These are phyloP conservation scores for Penicillium aurantiogriseum DNA, from an alignment of 2,329 filamentous ascomycete species.

Conservation along the genomic window DNA sequence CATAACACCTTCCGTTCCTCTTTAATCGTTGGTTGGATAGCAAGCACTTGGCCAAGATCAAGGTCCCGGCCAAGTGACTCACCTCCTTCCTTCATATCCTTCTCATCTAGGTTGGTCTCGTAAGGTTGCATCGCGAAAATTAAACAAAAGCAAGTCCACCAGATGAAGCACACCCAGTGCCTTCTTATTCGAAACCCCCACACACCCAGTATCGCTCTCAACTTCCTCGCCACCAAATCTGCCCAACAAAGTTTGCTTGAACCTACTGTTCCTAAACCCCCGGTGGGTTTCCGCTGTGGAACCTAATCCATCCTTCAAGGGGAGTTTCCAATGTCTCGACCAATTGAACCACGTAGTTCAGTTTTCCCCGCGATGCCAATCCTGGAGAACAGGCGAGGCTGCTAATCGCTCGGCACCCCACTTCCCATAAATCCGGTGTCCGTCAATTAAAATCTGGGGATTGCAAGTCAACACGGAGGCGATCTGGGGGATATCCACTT, in stretches of 20 bases:
- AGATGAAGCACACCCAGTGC: not conserved
- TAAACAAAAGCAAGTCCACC: not conserved
- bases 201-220: not conserved
- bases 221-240: not conserved
- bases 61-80: not conserved
- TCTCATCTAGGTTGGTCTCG: slow-evolving; percentile 3
- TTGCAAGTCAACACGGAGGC: not conserved
- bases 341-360: not conserved
- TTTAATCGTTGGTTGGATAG: slow-evolving; percentile 10
- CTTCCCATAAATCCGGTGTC: not conserved
- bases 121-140: not conserved
- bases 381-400: not conserved
- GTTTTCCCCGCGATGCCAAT: not conserved
- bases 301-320: not conserved
- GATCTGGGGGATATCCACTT: too few species aligned
- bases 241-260: slow-evolving; percentile 6
- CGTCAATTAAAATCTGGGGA: not conserved
- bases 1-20: slow-evolving; percentile 14
- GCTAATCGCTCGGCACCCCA: slow-evolving; percentile 11
- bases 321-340: not conserved
- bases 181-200: not conserved
- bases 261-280: slow-evolving; percentile 10
- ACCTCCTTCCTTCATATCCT: slow-evolving; percentile 6
- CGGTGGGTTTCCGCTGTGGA: slow-evolving; percentile 14
- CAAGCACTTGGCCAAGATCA: slow-evolving; percentile 13